Evolutionary conservation across 164 flowering plant species (phyloP).

Genomic region (Vitis cinerea): DNA sequence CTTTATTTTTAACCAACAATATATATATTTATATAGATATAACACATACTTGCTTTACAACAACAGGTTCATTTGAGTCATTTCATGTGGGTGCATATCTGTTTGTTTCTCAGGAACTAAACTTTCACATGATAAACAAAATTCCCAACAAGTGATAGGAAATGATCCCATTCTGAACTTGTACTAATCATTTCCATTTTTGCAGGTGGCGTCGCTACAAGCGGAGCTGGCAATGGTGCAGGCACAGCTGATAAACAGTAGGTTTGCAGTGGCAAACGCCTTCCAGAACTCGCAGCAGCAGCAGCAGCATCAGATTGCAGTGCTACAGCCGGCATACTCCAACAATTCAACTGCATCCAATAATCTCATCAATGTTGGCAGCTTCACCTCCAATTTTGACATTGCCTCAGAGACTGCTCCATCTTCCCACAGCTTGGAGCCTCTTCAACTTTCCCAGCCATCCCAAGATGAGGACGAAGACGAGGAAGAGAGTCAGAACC

Average conservation of each 20-base stretch:
- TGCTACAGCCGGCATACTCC: slow-evolving; percentile 68
- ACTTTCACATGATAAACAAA: neutral
- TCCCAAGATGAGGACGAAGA: slow-evolving; percentile 53
- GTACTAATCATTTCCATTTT: too few relatives aligned
- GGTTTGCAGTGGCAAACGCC: slow-evolving; percentile 57
- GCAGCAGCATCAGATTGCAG: slow-evolving; percentile 25
- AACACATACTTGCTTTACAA: slow-evolving; percentile 77
- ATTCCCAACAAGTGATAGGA: too few relatives aligned
- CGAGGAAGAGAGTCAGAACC: slow-evolving; percentile 57
- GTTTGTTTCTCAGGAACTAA: neutral
- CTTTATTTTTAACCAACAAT: too few relatives aligned
- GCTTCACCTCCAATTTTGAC: slow-evolving; percentile 39
- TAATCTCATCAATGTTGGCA: slow-evolving; percentile 41
- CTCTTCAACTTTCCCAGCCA: slow-evolving; percentile 36
- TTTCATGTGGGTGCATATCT: neutral
- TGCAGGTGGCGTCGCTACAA: slow-evolving; percentile 72
- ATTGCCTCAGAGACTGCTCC: slow-evolving; percentile 30
- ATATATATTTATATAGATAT: too few relatives aligned
- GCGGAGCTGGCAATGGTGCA: slow-evolving; percentile 77
- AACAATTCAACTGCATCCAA: slow-evolving; percentile 70
- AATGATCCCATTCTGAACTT: neutral
- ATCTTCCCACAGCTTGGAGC: slow-evolving; percentile 43
- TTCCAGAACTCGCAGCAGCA: slow-evolving; percentile 46
- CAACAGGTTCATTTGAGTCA: slow-evolving; percentile 62
- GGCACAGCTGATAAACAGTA: slow-evolving; percentile 65